Base-by-base conservation (phyloP, 208 protist species). In the Herpetomonas samuelpessoai region DNA sequence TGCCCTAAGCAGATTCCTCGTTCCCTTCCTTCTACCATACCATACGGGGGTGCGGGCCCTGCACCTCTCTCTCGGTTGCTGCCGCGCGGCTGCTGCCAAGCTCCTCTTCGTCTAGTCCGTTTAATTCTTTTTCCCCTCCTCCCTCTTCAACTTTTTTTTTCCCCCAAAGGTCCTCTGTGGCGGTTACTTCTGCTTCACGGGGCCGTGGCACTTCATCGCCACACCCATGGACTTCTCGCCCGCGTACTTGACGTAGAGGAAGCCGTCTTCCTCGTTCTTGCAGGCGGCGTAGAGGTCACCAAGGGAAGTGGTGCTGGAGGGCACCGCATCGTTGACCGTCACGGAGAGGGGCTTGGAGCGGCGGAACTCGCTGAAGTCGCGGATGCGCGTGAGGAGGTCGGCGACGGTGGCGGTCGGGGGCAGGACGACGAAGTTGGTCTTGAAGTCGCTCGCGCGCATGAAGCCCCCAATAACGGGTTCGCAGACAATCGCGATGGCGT, bases 221-320 rank as follows among this genome's bases (percentile, higher is more conserved):
- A 16, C 35, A 28, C 55, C 55, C 55, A 69, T 47, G 2, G 35
- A 16, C 35, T 28, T 53, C 56, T 74, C 68, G 54, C 31, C 38
- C 10, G 61, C 28, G 68, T 68, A 74, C 55, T 49, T 30, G 27
- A 68, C 60, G 68, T 74, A 68, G 49, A 74, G 68, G 61, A 74
- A 68, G 68, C 62, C 68, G 68, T 74, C 68, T 54, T 73, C 67
- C 24, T 45, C 51, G 9, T n/a, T 52, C 68, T 50, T 63, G 68
- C 62, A 74, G 39, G 50, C 44, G 45, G 65, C 68, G 68, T 59
- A 51, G 59, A 74, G 61, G 48, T 74, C 61, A 41, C 68, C 68
- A 22, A 74, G 48, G 59, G 55, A 54, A 44, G 68, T 61, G 41
- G 22, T 53, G 54, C 56, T 44, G 61, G 68, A 57, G 12, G 61